Base-by-base conservation (phyloP, 805 yeast species). In the Pichia nanzhaoensis region DNA sequence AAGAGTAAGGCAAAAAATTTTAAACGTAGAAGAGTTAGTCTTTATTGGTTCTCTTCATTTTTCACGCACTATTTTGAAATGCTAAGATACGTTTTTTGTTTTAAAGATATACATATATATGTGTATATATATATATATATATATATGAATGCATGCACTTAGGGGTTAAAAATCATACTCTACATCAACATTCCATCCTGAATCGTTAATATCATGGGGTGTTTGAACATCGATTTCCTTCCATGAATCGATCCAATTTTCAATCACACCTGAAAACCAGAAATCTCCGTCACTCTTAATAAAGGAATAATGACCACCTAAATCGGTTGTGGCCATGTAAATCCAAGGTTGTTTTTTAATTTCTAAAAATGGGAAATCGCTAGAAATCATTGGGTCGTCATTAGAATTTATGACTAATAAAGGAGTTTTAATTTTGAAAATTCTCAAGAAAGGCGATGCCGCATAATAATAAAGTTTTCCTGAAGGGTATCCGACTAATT, bases 231-330 rank as follows among this genome's bases (percentile, higher is more conserved):
- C 51, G 8, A 42, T 13, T 5, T 48, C 44, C n/a, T 46, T 62
- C 56, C 73, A 72, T n/a, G 64, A 63, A 31, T 49, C 49, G 28
- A 75, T 64, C 55, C 62, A 72, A 17, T 67, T 58, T 16, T 65
- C 65, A 32, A 74, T 63, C 41, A 71, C 70, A 27, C 63, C 59
- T 10, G 67, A 60, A 33, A 69, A 73, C 80, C 81, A 76, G 42
- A 75, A 68, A 27, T 69, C 65, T 33, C 72, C 68, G 35, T 71
- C 60, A 7, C 57, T 52, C 44, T 73, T 68, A 34, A 75, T 55
- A 46, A 67, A 75, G 1, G 75, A 84, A 56, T 82, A 69, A 58
- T 84, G 93, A 7, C 91, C 91, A 51, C 93, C 93, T 13, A 78
- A 57, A 43, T 80, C 76, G 1, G 87, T 74, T 38, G 76, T 73